Evolutionary conservation across 176 grass and related monocot genomes (phyloP).

Genomic region (Poa pratensis): DNA sequence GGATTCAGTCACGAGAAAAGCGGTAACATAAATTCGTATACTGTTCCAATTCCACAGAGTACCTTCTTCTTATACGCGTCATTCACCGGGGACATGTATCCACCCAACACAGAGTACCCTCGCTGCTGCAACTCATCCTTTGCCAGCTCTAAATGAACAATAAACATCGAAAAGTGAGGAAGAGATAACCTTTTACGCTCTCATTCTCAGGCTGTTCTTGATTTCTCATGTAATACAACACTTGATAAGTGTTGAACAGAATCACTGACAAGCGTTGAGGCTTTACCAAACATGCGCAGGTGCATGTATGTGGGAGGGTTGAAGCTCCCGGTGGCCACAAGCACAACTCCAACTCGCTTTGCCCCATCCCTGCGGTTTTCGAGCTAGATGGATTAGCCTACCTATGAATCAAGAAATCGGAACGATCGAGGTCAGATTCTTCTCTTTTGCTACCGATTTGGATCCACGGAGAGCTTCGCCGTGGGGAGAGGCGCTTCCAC

Average conservation of each 20-base stretch:
- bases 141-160: slow-evolving; percentile 64
- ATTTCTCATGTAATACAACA: not conserved
- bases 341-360: slow-evolving; percentile 38
- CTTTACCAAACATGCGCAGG: slow-evolving; percentile 84
- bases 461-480: slow-evolving; percentile 31
- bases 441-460: not conserved
- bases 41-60: not conserved
- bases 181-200: not conserved
- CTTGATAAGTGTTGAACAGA: not conserved
- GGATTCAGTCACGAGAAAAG: not conserved
- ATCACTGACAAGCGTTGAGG: not conserved
- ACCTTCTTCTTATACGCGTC: slow-evolving; percentile 96
- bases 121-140: slow-evolving; percentile 73
- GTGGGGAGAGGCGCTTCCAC: slow-evolving; percentile 19
- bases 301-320: slow-evolving; percentile 97
- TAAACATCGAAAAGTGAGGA: not conserved
- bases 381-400: too few relatives aligned
- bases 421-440: too few relatives aligned
- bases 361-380: slow-evolving; percentile 52
- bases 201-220: not conserved
- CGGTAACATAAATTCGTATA: not conserved
- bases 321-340: slow-evolving; percentile 85
- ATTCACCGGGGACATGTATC: slow-evolving; percentile 91
- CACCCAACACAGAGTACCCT: slow-evolving; percentile 65
- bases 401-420: too few relatives aligned